These are phyloP conservation scores for Amanita rubescens DNA, from an alignment of 768 basidiomycete genomes.

Conservation along the genomic window DNA sequence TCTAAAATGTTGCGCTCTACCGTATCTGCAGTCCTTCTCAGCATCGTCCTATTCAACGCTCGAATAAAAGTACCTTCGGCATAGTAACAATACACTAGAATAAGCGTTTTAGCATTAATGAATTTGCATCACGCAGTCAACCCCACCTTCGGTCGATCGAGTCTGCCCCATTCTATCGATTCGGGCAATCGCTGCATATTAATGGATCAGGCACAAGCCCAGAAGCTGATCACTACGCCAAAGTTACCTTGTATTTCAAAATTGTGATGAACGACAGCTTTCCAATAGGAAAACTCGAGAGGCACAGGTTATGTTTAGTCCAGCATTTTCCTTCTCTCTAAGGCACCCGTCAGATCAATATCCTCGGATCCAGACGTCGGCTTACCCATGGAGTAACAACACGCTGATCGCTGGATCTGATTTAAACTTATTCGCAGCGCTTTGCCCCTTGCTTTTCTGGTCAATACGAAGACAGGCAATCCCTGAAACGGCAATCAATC, in stretches of 20 bases:
- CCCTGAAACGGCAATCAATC: constrained; percentile 24
- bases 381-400: constrained; percentile 74
- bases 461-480: constrained; percentile 73
- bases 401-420: constrained; percentile 62
- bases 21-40: constrained; percentile 40
- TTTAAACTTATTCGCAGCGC: constrained; percentile 63
- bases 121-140: background rate
- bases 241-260: constrained; percentile 76
- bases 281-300: constrained; percentile 75
- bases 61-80: constrained; percentile 50
- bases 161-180: constrained; percentile 85
- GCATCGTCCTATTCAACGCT: background rate
- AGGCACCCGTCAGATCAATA: background rate
- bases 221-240: background rate
- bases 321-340: constrained; percentile 83
- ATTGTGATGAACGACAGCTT: constrained; percentile 79
- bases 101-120: background rate
- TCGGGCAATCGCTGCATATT: constrained; percentile 73
- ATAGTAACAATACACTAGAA: constrained; percentile 70
- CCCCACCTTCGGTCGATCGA: constrained; percentile 64
- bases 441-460: constrained; percentile 46
- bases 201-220: constrained; percentile 5
- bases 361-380: background rate
- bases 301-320: constrained; percentile 74
- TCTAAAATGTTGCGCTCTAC: constrained; percentile 82